Percentiles rank a stretch among this genome's conserved stretches.
Conservation (phyloP, 331 rosid genomes). For the Quercus tomentella region DNA sequence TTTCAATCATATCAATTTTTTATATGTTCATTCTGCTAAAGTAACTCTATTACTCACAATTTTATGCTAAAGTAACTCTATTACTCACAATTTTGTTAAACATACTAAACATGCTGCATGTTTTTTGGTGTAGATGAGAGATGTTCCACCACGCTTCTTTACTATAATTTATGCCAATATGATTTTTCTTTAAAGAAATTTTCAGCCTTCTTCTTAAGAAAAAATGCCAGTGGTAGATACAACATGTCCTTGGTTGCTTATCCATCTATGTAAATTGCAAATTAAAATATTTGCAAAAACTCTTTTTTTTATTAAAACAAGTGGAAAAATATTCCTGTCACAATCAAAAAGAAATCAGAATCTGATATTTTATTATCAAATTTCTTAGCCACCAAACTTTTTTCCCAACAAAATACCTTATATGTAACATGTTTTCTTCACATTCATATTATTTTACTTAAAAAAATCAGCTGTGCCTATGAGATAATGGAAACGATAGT, state of each 20-base stretch:
- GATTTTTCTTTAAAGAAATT: too few species aligned
- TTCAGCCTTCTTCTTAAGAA: too few species aligned
- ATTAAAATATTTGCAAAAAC: background rate
- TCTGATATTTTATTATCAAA: background rate
- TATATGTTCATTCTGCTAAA: rapidly evolving
- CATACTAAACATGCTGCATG: too few species aligned
- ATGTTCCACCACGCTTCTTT: too few species aligned
- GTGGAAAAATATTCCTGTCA: background rate
- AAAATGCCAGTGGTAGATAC: background rate
- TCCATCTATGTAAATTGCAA: too few species aligned
- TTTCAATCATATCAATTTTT: too few species aligned
- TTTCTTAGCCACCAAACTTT: background rate
- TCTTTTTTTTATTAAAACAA: background rate
- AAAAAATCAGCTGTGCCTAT: background rate
- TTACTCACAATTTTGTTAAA: too few species aligned
- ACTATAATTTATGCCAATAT: too few species aligned
- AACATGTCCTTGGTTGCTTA: background rate
- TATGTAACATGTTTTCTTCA: background rate
- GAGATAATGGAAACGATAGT: background rate
- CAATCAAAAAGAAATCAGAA: background rate
- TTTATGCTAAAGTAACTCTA: too few species aligned
- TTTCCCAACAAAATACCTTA: background rate
- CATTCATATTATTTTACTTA: background rate
- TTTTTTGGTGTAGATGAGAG: rapidly evolving
- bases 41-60: too few species aligned